These are phyloP conservation scores for Hanseniaspora pseudoguilliermondii DNA, from an alignment of 805 yeast species.

Conservation along the genomic window DNA sequence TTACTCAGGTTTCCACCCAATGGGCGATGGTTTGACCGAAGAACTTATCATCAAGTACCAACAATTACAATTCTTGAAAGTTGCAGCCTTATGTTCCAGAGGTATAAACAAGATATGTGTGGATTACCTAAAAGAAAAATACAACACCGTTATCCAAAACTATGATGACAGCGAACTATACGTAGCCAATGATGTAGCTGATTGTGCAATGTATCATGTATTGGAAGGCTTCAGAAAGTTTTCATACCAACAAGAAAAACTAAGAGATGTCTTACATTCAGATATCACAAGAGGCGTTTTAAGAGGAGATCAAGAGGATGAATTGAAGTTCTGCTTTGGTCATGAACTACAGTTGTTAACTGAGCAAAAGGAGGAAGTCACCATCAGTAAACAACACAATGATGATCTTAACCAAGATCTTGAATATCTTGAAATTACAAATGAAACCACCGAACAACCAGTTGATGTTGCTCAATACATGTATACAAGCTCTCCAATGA, in stretches of 20 bases:
- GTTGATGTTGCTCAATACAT: slow-evolving; percentile 21
- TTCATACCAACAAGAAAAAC: slow-evolving; percentile 26
- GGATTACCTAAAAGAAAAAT: slow-evolving; percentile 27
- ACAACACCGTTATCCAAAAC: slow-evolving; percentile 37
- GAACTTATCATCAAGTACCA: slow-evolving; percentile 29
- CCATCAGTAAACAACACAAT: background rate
- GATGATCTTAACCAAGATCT: background rate
- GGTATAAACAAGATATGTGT: slow-evolving; percentile 44
- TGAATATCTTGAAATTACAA: background rate
- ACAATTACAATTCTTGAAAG: slow-evolving; percentile 36
- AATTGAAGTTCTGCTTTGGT: slow-evolving; percentile 29
- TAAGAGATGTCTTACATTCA: slow-evolving; percentile 30
- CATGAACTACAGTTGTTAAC: slow-evolving; percentile 19
- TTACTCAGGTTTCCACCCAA: slow-evolving; percentile 40
- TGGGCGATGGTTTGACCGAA: slow-evolving; percentile 37
- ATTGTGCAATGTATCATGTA: slow-evolving; percentile 45
- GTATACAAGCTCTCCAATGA: slow-evolving; percentile 31
- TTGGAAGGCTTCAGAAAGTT: slow-evolving; percentile 44
- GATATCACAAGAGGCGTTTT: slow-evolving; percentile 30
- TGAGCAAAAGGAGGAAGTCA: background rate
- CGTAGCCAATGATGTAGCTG: slow-evolving; percentile 55
- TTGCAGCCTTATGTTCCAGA: slow-evolving; percentile 43
- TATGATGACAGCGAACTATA: slow-evolving; percentile 21
- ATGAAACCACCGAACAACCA: background rate
- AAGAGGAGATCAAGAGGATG: slow-evolving; percentile 23